Evolutionary conservation across 768 basidiomycete genomes (phyloP).

Genomic region (Psilocybe subaeruginosa): DNA sequence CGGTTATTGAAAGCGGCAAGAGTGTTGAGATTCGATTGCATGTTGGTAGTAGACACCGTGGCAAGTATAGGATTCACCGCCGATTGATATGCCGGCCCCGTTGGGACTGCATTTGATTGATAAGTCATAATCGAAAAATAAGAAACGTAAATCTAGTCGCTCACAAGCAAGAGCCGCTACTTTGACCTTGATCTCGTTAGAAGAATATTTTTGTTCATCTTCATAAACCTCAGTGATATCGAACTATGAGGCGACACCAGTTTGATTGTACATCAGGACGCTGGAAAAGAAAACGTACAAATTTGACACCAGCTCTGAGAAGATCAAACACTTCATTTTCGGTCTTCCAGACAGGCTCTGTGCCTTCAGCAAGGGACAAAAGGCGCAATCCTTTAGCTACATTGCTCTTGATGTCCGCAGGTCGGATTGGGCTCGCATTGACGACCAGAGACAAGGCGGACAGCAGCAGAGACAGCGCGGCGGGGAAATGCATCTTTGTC

Average conservation of each 20-base stretch:
- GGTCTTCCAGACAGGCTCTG: conserved; percentile 43
- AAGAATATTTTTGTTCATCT: conserved; percentile 27
- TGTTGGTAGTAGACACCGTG: conserved; percentile 33
- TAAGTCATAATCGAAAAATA: neutral
- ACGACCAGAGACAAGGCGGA: conserved; percentile 26
- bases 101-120: conserved; percentile 25
- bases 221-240: conserved; percentile 45
- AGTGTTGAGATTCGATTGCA: conserved; percentile 35
- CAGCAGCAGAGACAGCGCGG: conserved; percentile 20
- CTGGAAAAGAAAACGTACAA: conserved; percentile 28
- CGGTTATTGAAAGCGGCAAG: conserved; percentile 46
- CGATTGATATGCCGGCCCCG: conserved; percentile 31
- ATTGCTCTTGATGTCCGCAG: conserved; percentile 36
- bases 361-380: conserved; percentile 36
- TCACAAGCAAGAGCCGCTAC: conserved; percentile 32
- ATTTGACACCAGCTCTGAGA: conserved; percentile 34
- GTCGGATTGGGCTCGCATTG: conserved; percentile 32
- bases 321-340: conserved; percentile 40
- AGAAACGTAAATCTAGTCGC: neutral
- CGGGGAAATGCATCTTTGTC: conserved; percentile 11
- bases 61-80: conserved; percentile 28
- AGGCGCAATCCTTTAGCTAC: conserved; percentile 37
- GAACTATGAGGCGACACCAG: conserved; percentile 27
- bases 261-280: no score
- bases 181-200: conserved; percentile 15